phyloP scores from a whole-genome alignment of 805 yeast genomes.

The Starmerella apicola region DNA sequence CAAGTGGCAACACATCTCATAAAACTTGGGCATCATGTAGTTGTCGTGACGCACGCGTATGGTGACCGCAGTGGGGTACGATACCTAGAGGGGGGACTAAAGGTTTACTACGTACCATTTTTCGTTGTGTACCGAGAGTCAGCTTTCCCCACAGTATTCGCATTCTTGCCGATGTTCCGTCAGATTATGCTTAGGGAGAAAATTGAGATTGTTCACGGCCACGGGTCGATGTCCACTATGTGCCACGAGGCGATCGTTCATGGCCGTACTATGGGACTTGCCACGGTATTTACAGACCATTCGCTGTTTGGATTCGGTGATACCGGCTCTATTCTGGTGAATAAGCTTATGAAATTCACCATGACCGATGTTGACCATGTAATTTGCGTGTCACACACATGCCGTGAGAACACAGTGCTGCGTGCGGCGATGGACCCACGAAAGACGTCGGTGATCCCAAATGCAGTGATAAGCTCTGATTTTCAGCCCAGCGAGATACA shows the following conservation, averaged over 20 bases:
- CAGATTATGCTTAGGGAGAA: slow-evolving; percentile 75
- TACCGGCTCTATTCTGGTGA: slow-evolving; percentile 69
- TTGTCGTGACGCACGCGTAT: slow-evolving; percentile 81
- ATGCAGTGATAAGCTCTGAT: slow-evolving; percentile 84
- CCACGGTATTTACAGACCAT: slow-evolving; percentile 90
- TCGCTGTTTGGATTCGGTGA: slow-evolving; percentile 90
- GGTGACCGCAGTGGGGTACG: slow-evolving; percentile 74
- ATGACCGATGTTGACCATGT: slow-evolving; percentile 79
- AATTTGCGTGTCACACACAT: slow-evolving; percentile 92
- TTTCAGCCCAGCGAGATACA: slow-evolving; percentile 30
- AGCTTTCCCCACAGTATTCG: slow-evolving; percentile 79
- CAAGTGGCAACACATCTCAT: slow-evolving; percentile 73
- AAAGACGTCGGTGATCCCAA: slow-evolving; percentile 81
- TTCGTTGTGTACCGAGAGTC: slow-evolving; percentile 69
- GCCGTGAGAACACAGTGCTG: slow-evolving; percentile 88
- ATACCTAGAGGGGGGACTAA: slow-evolving; percentile 74
- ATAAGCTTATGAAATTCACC: slow-evolving; percentile 73
- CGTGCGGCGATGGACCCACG: slow-evolving; percentile 73
- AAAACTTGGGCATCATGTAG: slow-evolving; percentile 69
- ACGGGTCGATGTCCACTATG: slow-evolving; percentile 75
- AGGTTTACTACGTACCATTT: slow-evolving; percentile 83
- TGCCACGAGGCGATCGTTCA: slow-evolving; percentile 90
- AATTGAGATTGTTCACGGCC: slow-evolving; percentile 88
- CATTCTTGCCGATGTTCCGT: slow-evolving; percentile 73
- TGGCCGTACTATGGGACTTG: slow-evolving; percentile 82